phyloP scores from a whole-genome alignment of 75 land plant species.

The Sequoiadendron giganteum region DNA sequence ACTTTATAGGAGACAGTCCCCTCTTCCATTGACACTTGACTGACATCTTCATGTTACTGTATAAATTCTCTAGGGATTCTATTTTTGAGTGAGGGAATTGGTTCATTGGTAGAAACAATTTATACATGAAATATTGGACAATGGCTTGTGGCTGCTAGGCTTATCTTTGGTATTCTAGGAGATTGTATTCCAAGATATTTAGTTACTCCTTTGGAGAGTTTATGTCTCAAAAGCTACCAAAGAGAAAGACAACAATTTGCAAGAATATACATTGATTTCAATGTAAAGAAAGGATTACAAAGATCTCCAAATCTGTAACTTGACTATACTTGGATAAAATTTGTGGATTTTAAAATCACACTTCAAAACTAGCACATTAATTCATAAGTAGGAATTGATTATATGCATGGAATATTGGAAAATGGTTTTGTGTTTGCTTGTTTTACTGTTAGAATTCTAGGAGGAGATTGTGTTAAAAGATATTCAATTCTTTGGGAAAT shows the following conservation, averaged over 20 bases:
- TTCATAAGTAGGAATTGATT: not conserved
- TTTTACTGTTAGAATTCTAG: not conserved
- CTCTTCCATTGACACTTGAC: not conserved
- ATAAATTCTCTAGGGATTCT: not conserved
- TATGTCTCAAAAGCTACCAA: too few species aligned
- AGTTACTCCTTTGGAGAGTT: too few species aligned
- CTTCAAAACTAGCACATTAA: not conserved
- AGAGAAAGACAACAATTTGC: too few species aligned
- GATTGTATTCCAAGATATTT: too few species aligned
- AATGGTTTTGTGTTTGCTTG: not conserved
- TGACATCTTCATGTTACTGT: not conserved
- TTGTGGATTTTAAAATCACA: not conserved
- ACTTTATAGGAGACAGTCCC: not conserved
- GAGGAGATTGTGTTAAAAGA: not conserved
- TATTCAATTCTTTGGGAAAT: not conserved
- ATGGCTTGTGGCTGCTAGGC: too few species aligned
- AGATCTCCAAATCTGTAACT: not conserved
- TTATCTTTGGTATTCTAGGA: too few species aligned
- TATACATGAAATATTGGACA: too few species aligned
- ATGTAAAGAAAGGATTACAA: too few species aligned
- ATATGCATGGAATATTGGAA: too few species aligned
- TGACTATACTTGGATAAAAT: not conserved
- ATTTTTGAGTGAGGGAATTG: too few species aligned
- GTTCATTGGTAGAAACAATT: too few species aligned
- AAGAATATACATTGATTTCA: not conserved